Evolutionary conservation across 805 yeast genomes (phyloP).

Genomic region (Candida ortonii): DNA sequence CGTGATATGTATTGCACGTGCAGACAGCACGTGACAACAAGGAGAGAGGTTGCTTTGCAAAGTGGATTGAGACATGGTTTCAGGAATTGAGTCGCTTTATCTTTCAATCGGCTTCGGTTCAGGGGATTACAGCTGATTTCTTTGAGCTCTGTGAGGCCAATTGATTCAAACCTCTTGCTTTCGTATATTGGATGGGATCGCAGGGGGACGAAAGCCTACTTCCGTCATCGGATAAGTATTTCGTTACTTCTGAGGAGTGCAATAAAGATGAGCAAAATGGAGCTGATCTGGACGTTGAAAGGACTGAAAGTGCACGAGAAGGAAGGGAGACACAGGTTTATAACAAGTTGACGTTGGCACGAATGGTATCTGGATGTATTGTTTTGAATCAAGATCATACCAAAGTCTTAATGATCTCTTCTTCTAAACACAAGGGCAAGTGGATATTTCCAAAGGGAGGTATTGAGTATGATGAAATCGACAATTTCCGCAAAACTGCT

Average conservation of each 20-base stretch:
- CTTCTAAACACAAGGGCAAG: conserved; percentile 60
- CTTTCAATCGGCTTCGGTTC: no score
- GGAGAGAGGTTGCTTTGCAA: no score
- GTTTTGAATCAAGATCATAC: conserved; percentile 56
- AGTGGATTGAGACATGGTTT: no score
- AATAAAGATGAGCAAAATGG: conserved; percentile 13
- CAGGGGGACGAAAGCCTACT: conserved; percentile 7
- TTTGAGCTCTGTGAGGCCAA: no score
- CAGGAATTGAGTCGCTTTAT: no score
- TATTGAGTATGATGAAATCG: conserved; percentile 76
- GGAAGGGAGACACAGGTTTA: conserved; percentile 63
- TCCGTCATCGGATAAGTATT: conserved; percentile 16
- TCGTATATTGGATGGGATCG: no score
- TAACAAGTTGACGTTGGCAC: conserved; percentile 60
- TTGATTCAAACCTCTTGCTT: no score
- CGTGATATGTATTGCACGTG: no score
- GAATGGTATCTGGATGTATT: conserved; percentile 92
- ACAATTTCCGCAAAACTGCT: conserved; percentile 50
- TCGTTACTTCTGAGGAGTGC: conserved; percentile 15
- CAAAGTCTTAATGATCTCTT: conserved; percentile 74
- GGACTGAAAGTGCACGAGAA: conserved; percentile 40
- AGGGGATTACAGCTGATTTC: no score
- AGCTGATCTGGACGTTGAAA: conserved; percentile 21
- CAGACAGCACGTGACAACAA: no score
- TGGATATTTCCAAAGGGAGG: conserved; percentile 98